Percentiles rank a stretch among this genome's conserved stretches.
Conservation (phyloP, 768 basidiomycete genomes). For the Suillus brevipes region DNA sequence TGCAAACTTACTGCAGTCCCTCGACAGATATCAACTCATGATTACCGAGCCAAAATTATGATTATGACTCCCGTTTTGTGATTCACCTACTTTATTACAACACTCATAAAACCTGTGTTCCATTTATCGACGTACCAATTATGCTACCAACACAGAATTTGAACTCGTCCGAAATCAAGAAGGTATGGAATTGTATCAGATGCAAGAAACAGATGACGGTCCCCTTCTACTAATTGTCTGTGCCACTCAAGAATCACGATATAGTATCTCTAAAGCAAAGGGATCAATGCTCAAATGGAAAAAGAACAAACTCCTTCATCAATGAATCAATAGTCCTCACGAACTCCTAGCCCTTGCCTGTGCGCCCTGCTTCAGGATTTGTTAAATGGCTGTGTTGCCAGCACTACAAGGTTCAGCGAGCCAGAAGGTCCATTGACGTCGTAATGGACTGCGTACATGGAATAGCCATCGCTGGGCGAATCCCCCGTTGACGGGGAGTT, state of each 20-base stretch:
- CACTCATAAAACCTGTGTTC: background rate
- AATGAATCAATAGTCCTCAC: background rate
- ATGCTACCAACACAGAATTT: background rate
- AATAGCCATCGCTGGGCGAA: slow-evolving; percentile 69
- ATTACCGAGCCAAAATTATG: no score
- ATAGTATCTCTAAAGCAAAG: background rate
- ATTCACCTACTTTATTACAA: no score
- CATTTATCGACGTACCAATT: background rate
- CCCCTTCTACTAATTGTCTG: background rate
- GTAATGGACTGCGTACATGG: slow-evolving; percentile 26
- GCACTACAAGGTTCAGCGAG: background rate
- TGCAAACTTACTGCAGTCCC: no score
- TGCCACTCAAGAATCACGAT: background rate
- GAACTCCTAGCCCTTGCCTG: background rate
- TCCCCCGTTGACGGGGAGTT: slow-evolving; percentile 39
- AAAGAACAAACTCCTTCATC: background rate
- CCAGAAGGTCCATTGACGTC: background rate
- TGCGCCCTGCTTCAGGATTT: background rate
- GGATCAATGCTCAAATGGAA: background rate
- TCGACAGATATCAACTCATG: background rate
- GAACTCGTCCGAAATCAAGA: background rate
- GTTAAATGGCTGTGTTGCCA: background rate
- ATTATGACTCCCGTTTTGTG: no score
- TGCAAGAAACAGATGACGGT: background rate
- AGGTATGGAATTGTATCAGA: background rate